These are phyloP conservation scores for Hippophae gyantsensis DNA, from an alignment of 306 rosid genomes.

Conservation along the genomic window DNA sequence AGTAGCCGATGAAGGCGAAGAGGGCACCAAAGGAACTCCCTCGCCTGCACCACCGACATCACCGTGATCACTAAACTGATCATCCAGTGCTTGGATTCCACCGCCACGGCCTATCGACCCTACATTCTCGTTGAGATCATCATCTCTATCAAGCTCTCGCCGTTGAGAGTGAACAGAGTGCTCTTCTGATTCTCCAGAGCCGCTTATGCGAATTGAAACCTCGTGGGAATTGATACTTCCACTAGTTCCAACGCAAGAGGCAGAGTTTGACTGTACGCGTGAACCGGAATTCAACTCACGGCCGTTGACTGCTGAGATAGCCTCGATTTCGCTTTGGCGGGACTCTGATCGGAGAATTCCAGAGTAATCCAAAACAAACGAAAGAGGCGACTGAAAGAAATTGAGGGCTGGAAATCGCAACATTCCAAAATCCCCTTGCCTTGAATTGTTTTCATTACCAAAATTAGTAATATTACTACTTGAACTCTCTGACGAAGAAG, in stretches of 20 bases:
- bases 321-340: conserved; percentile 21
- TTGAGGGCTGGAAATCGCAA: conserved; percentile 38
- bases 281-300: conserved; percentile 25
- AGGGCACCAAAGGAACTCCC: conserved; percentile 44
- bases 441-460: conserved; percentile 2
- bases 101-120: conserved; percentile 10
- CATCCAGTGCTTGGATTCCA: conserved; percentile 25
- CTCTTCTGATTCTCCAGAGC: conserved; percentile 30
- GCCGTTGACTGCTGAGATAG: conserved; percentile 19
- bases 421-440: conserved; percentile 19
- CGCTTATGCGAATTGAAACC: conserved; percentile 56
- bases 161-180: conserved; percentile 18
- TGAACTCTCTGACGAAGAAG: conserved; percentile 17
- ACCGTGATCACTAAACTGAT: conserved; percentile 22
- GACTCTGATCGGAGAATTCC: conserved; percentile 39
- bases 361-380: conserved; percentile 49
- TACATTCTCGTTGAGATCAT: conserved; percentile 26
- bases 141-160: conserved; percentile 17
- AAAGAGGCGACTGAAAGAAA: conserved; percentile 44
- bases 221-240: conserved; percentile 30
- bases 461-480: conserved; percentile 7
- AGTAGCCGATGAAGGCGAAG: conserved; percentile 21
- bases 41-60: conserved; percentile 24
- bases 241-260: conserved; percentile 18
- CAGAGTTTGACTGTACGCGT: conserved; percentile 15